These are phyloP conservation scores for Pochonia chlamydosporia DNA, from an alignment of 2,329 filamentous ascomycete species.

Conservation along the genomic window DNA sequence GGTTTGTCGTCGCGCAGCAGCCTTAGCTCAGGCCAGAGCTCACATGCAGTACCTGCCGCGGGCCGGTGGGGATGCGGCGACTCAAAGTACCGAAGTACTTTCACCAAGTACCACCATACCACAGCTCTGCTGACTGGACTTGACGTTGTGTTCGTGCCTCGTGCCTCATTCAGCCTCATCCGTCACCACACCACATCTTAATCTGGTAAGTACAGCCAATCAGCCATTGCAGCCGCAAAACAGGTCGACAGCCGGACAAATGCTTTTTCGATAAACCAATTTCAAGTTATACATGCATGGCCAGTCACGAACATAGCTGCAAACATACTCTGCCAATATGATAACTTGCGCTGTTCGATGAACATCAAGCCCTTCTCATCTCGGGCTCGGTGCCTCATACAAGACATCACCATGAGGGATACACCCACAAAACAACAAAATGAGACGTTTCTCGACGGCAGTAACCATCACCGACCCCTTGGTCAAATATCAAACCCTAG, in stretches of 20 bases:
- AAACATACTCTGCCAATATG: too few relatives aligned
- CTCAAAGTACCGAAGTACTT: neutral
- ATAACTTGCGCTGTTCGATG: too few relatives aligned
- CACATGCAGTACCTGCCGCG: neutral
- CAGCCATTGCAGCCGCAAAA: neutral
- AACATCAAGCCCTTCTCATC: too few relatives aligned
- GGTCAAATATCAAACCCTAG: conserved; percentile 66
- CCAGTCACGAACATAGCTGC: too few relatives aligned
- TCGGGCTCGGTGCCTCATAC: too few relatives aligned
- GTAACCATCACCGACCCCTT: conserved; percentile 65
- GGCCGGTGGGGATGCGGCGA: neutral
- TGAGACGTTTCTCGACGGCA: conserved; percentile 38
- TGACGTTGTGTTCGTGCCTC: neutral
- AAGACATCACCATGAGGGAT: conserved; percentile 4
- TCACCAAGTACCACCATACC: too few relatives aligned
- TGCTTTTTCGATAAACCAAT: too few relatives aligned
- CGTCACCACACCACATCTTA: neutral
- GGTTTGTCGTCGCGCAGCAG: neutral
- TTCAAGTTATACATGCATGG: too few relatives aligned
- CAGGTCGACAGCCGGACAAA: too few relatives aligned
- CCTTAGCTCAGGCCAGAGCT: neutral
- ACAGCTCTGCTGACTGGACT: too few relatives aligned
- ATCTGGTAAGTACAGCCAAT: neutral
- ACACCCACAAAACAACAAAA: conserved; percentile 5
- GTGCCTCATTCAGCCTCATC: neutral